These are phyloP conservation scores for Pestalotiopsis sp. DNA, from an alignment of 2,329 filamentous ascomycete species.

Conservation along the genomic window DNA sequence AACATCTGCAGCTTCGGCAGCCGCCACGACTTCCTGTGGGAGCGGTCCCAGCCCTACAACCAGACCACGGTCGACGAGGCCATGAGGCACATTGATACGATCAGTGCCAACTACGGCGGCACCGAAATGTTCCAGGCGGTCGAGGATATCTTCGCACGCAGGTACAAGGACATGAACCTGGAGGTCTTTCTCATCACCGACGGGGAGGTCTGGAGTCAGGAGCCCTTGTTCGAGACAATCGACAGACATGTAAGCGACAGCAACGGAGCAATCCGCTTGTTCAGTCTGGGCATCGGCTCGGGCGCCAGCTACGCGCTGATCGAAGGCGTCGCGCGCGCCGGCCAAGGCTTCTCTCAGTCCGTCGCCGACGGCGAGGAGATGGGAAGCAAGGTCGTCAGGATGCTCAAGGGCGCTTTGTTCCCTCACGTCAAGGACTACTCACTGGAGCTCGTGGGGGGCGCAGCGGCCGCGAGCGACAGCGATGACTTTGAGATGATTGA, in stretches of 20 bases:
- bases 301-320: constrained; percentile 54
- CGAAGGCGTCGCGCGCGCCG: constrained; percentile 55
- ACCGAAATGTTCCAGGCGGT: constrained; percentile 55
- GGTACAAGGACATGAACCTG: constrained; percentile 48
- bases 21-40: constrained; percentile 47
- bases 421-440: constrained; percentile 68
- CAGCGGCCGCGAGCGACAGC: constrained; percentile 23
- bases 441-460: constrained; percentile 63
- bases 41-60: constrained; percentile 47
- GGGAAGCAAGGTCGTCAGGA: constrained; percentile 69
- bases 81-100: constrained; percentile 40
- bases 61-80: constrained; percentile 46
- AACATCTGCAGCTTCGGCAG: constrained; percentile 72
- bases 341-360: constrained; percentile 62
- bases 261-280: constrained; percentile 50
- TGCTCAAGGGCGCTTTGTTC: constrained; percentile 72
- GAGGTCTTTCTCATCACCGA: constrained; percentile 61
- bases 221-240: constrained; percentile 46
- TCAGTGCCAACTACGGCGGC: constrained; percentile 52
- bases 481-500: constrained; percentile 68
- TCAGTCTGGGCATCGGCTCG: constrained; percentile 57
- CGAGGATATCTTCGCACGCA: constrained; percentile 42
- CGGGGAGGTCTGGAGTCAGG: constrained; percentile 54
- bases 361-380: constrained; percentile 67
- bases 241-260: constrained; percentile 40